Conservation (phyloP, 768 basidiomycete genomes). For the Pisolithus tinctorius region DNA sequence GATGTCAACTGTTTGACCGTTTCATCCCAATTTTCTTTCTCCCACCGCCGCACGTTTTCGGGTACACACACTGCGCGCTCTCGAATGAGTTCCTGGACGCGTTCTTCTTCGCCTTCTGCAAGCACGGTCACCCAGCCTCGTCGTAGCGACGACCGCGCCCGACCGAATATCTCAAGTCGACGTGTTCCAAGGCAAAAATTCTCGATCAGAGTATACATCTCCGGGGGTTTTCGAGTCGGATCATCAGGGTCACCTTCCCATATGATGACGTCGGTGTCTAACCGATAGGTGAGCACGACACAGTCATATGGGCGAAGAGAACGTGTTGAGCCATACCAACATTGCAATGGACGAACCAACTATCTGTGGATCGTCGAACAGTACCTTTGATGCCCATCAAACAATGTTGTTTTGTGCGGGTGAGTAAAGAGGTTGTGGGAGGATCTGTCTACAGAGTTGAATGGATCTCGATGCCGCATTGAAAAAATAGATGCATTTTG, state of each 20-base stretch:
- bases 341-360: constrained; percentile 97
- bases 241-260: constrained; percentile 91
- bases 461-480: not conserved
- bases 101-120: constrained; percentile 54
- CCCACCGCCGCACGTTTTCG: constrained; percentile 40
- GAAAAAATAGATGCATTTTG: not conserved
- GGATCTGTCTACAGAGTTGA: constrained; percentile 58
- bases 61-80: constrained; percentile 25
- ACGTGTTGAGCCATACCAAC: constrained; percentile 53
- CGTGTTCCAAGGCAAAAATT: constrained; percentile 95
- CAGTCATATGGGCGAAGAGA: not conserved
- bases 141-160: constrained; percentile 57
- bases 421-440: constrained; percentile 79
- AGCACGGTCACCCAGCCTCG: constrained; percentile 92
- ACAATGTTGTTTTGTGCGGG: constrained; percentile 92
- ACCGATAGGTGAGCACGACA: constrained; percentile 4
- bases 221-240: constrained; percentile 84
- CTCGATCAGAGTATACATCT: constrained; percentile 93
- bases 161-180: constrained; percentile 85
- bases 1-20: constrained; percentile 45
- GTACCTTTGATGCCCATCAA: constrained; percentile 97
- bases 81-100: constrained; percentile 32
- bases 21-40: constrained; percentile 59
- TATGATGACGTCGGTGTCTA: constrained; percentile 93
- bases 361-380: constrained; percentile 88